Percentiles rank a stretch among this genome's conserved stretches.
These are phyloP conservation scores for Haplosporangium gracile DNA, from an alignment of 192 early-diverging fungal species.

Conservation along the genomic window DNA sequence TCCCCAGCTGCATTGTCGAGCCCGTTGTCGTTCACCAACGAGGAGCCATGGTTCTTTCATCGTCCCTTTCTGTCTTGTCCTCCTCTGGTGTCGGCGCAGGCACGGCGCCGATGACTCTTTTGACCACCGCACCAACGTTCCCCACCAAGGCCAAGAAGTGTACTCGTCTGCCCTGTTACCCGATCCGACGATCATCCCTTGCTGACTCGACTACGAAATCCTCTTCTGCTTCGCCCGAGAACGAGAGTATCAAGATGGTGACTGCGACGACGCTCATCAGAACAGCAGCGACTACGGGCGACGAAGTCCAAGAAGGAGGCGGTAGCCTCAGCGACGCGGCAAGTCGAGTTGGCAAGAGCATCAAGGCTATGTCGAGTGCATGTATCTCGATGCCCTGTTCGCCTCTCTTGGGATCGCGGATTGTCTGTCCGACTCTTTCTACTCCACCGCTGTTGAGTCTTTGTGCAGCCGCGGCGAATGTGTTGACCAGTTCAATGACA, in stretches of 20 bases:
- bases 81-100: not conserved
- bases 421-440: slow-evolving; percentile 13
- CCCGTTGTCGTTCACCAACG: not conserved
- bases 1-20: slow-evolving; percentile 9
- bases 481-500: slow-evolving; percentile 3
- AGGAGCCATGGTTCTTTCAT: not conserved
- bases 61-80: not conserved
- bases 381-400: slow-evolving; percentile 55
- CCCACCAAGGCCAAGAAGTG: slow-evolving; percentile 36
- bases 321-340: not conserved
- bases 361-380: slow-evolving; percentile 12
- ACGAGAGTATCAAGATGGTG: not conserved
- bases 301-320: not conserved
- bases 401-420: slow-evolving; percentile 32
- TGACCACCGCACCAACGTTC: not conserved
- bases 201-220: not conserved
- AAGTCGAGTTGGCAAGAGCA: not conserved
- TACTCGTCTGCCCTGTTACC: slow-evolving; percentile 46
- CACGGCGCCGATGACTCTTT: not conserved
- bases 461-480: slow-evolving; percentile 20
- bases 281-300: not conserved
- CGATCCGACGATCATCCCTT: slow-evolving; percentile 18
- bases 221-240: not conserved
- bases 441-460: slow-evolving; percentile 29
- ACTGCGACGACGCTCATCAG: not conserved